Evolutionary conservation across 2,329 filamentous ascomycete species (phyloP), one percentile per base, ranked within the genome.

Genomic region (Paraphaeosphaeria minitans): DNA sequence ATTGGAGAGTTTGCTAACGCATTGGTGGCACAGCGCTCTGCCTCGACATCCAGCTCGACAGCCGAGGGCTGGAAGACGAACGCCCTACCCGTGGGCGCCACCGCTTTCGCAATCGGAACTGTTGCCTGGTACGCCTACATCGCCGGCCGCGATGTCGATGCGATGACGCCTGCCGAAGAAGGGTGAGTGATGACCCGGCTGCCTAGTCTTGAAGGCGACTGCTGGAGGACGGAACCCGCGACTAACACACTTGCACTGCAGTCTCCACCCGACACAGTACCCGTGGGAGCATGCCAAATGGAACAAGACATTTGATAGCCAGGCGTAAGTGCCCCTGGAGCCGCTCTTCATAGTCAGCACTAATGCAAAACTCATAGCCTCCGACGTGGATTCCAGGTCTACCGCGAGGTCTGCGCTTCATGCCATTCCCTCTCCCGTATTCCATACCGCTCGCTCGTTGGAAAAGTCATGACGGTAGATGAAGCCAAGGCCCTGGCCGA

Each of bases 311-410:
- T 99, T 94, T 79, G 95, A 99, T 76, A 94, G 98, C 83, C 89
- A 91, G 82, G 89, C 93, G 91, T 97, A 89, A 89, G 92, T 83
- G 33, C 43, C 52, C 64, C 59, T 55, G 49, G 24, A 53, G 48
- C 29, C 37, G 37, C 48, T 41, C 24, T 6, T 31, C 24, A 12
- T 13, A 13, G 29, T 43, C 43, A 46, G 31, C 14, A 42, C 52
- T 59, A 52, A 63, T n/a, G n/a, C 37, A 19, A 39, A 48, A 33
- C n/a, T 24, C 19, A 12, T 35, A 97, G 93, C 74, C 93, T 99
- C 69, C 95, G 95, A 80, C 93, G 95, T 84, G 95, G 95, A 82
- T 99, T 98, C 88, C 93, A 97, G 83, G 95, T 99, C 77, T 99
- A 99, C 86, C 92, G 90, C 71, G 95, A 99, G 83, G 95, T 99